These are phyloP conservation scores for Lactifluus hygrophoroides DNA, from an alignment of 768 basidiomycete species.

Conservation along the genomic window DNA sequence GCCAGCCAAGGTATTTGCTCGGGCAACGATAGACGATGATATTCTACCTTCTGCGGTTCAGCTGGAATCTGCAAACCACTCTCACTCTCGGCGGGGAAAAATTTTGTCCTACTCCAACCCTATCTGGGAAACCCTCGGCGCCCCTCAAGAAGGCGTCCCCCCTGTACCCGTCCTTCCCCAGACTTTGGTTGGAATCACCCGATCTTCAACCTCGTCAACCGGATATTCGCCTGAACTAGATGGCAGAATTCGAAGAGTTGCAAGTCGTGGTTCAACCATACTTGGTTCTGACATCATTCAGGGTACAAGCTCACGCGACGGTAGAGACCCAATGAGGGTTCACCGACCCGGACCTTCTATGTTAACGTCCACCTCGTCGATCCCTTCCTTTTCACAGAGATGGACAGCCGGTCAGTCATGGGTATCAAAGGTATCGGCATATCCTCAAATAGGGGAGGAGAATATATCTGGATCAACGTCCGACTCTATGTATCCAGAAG, in stretches of 20 bases:
- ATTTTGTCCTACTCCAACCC: conserved; percentile 14
- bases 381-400: neutral
- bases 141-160: neutral
- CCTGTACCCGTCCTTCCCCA: neutral
- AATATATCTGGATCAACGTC: neutral
- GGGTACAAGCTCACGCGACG: neutral
- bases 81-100: neutral
- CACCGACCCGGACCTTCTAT: neutral
- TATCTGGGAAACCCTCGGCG: conserved; percentile 8
- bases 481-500: neutral
- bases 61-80: neutral
- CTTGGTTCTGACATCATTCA: conserved; percentile 29
- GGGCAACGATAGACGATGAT: neutral
- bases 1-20: neutral
- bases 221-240: neutral
- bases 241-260: neutral
- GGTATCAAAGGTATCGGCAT: neutral
- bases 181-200: neutral
- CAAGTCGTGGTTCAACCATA: conserved; percentile 14
- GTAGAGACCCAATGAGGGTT: conserved; percentile 11
- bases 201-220: neutral
- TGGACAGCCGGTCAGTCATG: neutral
- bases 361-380: neutral
- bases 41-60: neutral
- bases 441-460: neutral